phyloP scores from a whole-genome alignment of 768 basidiomycete species.

The Macrocybe gigantea region DNA sequence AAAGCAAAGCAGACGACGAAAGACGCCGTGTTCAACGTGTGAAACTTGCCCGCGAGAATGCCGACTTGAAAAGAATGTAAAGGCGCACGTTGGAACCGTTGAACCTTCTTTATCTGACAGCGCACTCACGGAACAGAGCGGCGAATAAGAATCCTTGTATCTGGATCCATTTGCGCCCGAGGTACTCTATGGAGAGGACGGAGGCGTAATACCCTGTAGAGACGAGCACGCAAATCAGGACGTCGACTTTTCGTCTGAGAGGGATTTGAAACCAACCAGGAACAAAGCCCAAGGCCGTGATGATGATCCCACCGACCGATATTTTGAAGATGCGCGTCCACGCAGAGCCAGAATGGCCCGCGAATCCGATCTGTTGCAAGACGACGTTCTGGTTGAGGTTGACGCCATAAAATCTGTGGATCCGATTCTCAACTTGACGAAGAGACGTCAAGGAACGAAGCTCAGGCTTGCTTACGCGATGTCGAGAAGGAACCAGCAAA shows the following conservation, averaged over 20 bases:
- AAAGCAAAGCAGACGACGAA: constrained; percentile 74
- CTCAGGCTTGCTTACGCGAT: constrained; percentile 40
- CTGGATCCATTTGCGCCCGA: constrained; percentile 74
- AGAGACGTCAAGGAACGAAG: neutral
- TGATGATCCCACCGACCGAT: constrained; percentile 62
- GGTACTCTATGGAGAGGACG: constrained; percentile 62
- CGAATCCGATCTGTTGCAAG: constrained; percentile 68
- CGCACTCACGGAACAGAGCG: constrained; percentile 54
- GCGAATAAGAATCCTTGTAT: constrained; percentile 67
- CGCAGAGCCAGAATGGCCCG: constrained; percentile 46
- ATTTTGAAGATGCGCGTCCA: constrained; percentile 67
- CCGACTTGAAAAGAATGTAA: constrained; percentile 33
- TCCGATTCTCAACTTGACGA: neutral
- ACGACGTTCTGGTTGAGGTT: constrained; percentile 70
- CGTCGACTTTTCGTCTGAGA: neutral
- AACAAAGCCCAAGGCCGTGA: constrained; percentile 72
- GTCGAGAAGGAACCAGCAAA: constrained; percentile 74
- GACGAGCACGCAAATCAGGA: constrained; percentile 1
- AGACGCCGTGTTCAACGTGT: constrained; percentile 43
- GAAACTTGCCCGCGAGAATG: constrained; percentile 64
- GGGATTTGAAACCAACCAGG: constrained; percentile 41
- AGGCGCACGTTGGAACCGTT: neutral
- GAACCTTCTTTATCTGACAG: no score
- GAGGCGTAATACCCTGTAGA: constrained; percentile 65
- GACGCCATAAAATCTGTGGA: constrained; percentile 65